A percentile compares a stretch with the other conserved stretches of the same genome.
Conservation (phyloP, 176 grass and related monocot species). For the Rhynchospora breviuscula region DNA sequence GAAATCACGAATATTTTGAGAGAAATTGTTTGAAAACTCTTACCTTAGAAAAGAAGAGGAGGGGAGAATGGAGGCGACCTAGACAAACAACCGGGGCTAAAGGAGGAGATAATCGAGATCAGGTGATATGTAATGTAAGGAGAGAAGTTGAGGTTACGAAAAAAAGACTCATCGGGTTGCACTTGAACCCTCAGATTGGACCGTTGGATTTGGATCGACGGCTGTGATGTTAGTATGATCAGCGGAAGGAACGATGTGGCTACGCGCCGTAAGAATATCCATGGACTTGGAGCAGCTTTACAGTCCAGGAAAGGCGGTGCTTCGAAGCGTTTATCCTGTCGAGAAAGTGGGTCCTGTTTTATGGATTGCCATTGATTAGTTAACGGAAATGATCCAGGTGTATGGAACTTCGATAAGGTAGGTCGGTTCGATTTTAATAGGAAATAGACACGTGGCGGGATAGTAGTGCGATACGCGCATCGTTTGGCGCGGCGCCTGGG, state of each 20-base stretch:
- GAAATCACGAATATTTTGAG: not conserved
- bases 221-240: not conserved
- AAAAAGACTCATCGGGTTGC: not conserved
- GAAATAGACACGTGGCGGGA: not conserved
- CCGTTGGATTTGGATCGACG: not conserved
- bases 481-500: conserved; percentile 9
- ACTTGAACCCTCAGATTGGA: not conserved
- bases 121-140: not conserved
- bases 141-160: not conserved
- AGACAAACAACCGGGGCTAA: not conserved
- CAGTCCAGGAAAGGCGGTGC: not conserved
- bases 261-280: not conserved
- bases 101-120: not conserved
- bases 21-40: not conserved
- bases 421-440: not conserved
- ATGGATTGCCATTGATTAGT: not conserved
- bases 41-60: conserved; percentile 15
- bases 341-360: not conserved
- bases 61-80: not conserved
- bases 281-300: not conserved
- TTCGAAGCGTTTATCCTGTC: not conserved
- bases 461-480: not conserved
- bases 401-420: not conserved
- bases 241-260: not conserved
- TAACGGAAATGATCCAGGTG: not conserved